These are phyloP conservation scores for Fusarium nanum DNA, from an alignment of 2,329 filamentous ascomycete genomes.

Conservation along the genomic window DNA sequence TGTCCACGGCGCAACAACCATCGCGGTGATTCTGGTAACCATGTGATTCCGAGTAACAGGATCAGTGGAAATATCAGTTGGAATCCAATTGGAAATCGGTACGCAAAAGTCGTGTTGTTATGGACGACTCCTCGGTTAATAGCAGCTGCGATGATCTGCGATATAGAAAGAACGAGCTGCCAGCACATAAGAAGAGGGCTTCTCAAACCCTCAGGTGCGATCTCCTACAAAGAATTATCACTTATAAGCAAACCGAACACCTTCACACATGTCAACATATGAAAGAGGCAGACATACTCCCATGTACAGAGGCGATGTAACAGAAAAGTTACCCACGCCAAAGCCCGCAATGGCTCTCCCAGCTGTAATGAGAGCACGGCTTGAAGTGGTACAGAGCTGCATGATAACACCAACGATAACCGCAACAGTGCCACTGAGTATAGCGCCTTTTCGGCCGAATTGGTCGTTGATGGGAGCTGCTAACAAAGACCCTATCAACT, in stretches of 20 bases:
- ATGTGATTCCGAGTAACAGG: constrained; percentile 38
- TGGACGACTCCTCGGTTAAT: constrained; percentile 48
- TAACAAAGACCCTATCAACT: constrained; percentile 51
- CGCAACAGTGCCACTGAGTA: constrained; percentile 43
- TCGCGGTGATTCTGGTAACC: constrained; percentile 47
- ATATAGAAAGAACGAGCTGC: constrained; percentile 53
- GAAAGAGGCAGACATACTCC: constrained; percentile 41
- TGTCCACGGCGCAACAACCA: constrained; percentile 54
- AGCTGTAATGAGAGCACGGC: constrained; percentile 39
- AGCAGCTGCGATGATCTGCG: constrained; percentile 52
- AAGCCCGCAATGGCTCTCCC: constrained; percentile 40
- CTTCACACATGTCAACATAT: background rate
- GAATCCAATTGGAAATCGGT: constrained; percentile 50
- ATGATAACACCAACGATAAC: constrained; percentile 46
- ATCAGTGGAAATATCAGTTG: constrained; percentile 46
- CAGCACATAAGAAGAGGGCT: constrained; percentile 54
- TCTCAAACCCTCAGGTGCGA: constrained; percentile 49
- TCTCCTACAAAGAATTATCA: constrained; percentile 33
- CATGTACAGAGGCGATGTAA: constrained; percentile 54
- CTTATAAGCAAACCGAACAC: background rate
- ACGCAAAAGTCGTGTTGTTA: constrained; percentile 48
- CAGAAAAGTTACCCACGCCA: constrained; percentile 53
- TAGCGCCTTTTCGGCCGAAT: constrained; percentile 50
- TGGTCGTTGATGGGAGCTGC: constrained; percentile 54
- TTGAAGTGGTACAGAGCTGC: constrained; percentile 44